Conservation (phyloP, 1,139 yeast species). For the Protomyces lactucae-debilis region DNA sequence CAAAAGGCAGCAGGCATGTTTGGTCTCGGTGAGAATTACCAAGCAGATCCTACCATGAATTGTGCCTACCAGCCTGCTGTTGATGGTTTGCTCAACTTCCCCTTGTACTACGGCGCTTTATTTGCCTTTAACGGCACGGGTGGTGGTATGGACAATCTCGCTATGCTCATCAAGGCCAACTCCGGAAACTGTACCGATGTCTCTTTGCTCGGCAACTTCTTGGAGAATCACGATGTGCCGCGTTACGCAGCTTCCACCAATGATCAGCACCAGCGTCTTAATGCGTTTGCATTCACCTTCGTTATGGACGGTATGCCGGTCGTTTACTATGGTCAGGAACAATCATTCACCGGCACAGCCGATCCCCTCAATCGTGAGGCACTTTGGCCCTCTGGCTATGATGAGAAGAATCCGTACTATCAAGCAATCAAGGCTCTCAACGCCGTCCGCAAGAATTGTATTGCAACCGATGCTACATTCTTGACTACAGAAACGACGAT, state of each 20-base stretch:
- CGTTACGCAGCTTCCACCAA: slow-evolving; percentile 28
- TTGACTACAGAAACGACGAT: background rate
- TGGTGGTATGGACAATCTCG: slow-evolving; percentile 27
- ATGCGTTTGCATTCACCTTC: slow-evolving; percentile 25
- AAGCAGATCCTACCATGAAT: slow-evolving; percentile 22
- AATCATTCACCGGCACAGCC: slow-evolving; percentile 27
- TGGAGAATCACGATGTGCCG: slow-evolving; percentile 31
- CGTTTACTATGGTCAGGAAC: slow-evolving; percentile 31
- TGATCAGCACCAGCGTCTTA: slow-evolving; percentile 25
- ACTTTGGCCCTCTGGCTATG: slow-evolving; percentile 29
- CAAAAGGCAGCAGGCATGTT: slow-evolving; percentile 27
- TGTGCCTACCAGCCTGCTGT: slow-evolving; percentile 27
- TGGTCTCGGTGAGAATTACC: slow-evolving; percentile 29
- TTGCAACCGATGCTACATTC: slow-evolving; percentile 18
- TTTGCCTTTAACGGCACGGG: slow-evolving; percentile 28
- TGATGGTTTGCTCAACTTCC: slow-evolving; percentile 29
- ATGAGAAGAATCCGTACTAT: slow-evolving; percentile 27
- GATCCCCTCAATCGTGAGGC: slow-evolving; percentile 31
- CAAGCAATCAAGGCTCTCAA: slow-evolving; percentile 23
- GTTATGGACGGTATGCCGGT: slow-evolving; percentile 30
- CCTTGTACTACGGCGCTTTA: slow-evolving; percentile 25
- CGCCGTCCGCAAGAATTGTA: slow-evolving; percentile 23
- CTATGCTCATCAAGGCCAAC: slow-evolving; percentile 12
- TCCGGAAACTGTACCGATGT: slow-evolving; percentile 25
- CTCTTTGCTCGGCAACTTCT: slow-evolving; percentile 23